These are phyloP conservation scores for Clausena lansium DNA, from an alignment of 345 rosid species.

Conservation along the genomic window DNA sequence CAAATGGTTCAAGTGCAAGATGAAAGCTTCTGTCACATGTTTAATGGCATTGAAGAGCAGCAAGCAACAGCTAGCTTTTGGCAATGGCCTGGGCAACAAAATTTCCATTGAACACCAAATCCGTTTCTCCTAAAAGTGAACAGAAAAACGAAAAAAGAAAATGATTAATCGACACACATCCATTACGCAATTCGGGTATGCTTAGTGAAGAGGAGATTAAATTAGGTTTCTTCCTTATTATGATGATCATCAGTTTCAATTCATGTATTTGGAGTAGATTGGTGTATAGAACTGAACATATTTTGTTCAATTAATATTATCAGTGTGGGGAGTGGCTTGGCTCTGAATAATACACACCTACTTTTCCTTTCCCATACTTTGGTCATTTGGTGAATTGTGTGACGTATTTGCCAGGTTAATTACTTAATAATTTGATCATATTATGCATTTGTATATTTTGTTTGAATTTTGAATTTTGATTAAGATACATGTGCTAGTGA, in stretches of 20 bases:
- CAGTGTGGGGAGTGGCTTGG: slow-evolving; percentile 26
- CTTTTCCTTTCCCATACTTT: slow-evolving; percentile 26
- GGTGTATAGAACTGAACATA: slow-evolving; percentile 35
- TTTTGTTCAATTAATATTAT: slow-evolving; percentile 22
- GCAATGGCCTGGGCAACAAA: slow-evolving; percentile 75
- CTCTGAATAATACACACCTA: slow-evolving; percentile 18
- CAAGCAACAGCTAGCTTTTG: slow-evolving; percentile 46
- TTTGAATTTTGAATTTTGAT: slow-evolving; percentile 11
- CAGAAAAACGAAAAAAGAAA: neutral
- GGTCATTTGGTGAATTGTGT: slow-evolving; percentile 17
- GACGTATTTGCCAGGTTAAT: slow-evolving; percentile 21
- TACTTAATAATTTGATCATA: slow-evolving; percentile 25
- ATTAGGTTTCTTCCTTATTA: slow-evolving; percentile 14
- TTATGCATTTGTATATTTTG: slow-evolving; percentile 14
- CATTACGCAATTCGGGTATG: slow-evolving; percentile 14
- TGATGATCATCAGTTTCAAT: slow-evolving; percentile 7
- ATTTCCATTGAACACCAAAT: slow-evolving; percentile 39
- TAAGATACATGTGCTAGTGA: slow-evolving; percentile 56
- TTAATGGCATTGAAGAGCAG: slow-evolving; percentile 68
- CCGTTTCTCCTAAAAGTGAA: slow-evolving; percentile 7
- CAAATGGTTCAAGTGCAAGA: slow-evolving; percentile 45
- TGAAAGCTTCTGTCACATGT: slow-evolving; percentile 62
- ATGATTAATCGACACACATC: slow-evolving; percentile 3
- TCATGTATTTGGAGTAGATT: slow-evolving; percentile 26
- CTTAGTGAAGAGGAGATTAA: slow-evolving; percentile 10